Percentiles rank a stretch among this genome's conserved stretches.
Evolutionary conservation across 1,139 yeast genomes (phyloP).

Genomic region (Ogataea hybrid): DNA sequence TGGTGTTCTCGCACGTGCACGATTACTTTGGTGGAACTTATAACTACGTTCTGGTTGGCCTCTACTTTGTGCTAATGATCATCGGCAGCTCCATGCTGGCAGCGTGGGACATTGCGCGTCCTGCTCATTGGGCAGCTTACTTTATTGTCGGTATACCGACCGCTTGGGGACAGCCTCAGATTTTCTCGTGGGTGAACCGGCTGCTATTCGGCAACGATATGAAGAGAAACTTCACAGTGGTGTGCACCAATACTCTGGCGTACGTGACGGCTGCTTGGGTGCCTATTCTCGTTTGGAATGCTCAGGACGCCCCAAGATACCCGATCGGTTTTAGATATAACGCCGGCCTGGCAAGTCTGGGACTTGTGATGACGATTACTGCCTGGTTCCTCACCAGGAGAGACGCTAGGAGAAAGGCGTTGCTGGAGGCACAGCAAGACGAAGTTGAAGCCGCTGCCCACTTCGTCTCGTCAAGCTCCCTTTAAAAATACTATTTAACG

Average conservation of each 20-base stretch:
- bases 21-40: slow-evolving; percentile 44
- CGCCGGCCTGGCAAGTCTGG: slow-evolving; percentile 42
- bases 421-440: background rate
- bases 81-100: slow-evolving; percentile 45
- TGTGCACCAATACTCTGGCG: slow-evolving; percentile 48
- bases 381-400: slow-evolving; percentile 35
- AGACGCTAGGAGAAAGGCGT: slow-evolving; percentile 27
- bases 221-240: slow-evolving; percentile 51
- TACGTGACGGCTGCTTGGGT: slow-evolving; percentile 51
- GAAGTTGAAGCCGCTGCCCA: background rate
- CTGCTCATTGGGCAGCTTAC: slow-evolving; percentile 42
- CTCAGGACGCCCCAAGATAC: slow-evolving; percentile 49
- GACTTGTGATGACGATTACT: slow-evolving; percentile 38
- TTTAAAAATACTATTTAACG: background rate
- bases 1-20: slow-evolving; percentile 40
- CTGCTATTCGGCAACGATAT: slow-evolving; percentile 44
- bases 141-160: slow-evolving; percentile 48
- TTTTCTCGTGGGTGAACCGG: slow-evolving; percentile 57
- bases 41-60: slow-evolving; percentile 38
- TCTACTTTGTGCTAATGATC: slow-evolving; percentile 38
- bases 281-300: slow-evolving; percentile 47
- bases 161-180: slow-evolving; percentile 43
- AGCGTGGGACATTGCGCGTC: slow-evolving; percentile 45
- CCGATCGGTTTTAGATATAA: slow-evolving; percentile 50
- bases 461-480: background rate